A percentile compares a stretch with the other conserved stretches of the same genome.
These are phyloP conservation scores for Termitomyces sp. DNA, from an alignment of 768 basidiomycete species.

Conservation along the genomic window DNA sequence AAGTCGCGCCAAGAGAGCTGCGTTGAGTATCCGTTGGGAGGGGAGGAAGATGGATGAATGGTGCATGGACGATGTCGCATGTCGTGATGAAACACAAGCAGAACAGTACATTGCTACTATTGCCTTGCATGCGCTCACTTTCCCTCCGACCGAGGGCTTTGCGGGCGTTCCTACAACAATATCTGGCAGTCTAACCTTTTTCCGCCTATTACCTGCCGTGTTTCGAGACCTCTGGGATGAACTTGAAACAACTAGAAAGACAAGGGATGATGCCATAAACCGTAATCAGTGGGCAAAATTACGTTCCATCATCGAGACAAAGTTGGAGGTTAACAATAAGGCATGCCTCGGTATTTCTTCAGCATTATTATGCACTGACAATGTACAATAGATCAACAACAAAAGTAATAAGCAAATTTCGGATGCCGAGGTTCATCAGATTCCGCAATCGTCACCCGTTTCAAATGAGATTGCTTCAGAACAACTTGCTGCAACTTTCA, in stretches of 20 bases:
- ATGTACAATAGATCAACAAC: constrained; percentile 16
- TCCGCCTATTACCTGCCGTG: constrained; percentile 72
- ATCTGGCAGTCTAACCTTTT: constrained; percentile 55
- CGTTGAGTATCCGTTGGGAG: constrained; percentile 71
- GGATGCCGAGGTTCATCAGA: constrained; percentile 9
- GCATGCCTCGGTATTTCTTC: constrained; percentile 21
- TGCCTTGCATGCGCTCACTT: constrained; percentile 76
- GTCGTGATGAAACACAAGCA: constrained; percentile 71
- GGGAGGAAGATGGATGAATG: constrained; percentile 57
- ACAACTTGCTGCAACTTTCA: constrained; percentile 54
- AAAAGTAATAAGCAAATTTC: constrained; percentile 17
- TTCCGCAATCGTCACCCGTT: neutral
- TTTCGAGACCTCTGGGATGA: constrained; percentile 94
- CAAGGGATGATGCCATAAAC: constrained; percentile 58
- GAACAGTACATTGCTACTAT: constrained; percentile 87
- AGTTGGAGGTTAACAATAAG: constrained; percentile 39
- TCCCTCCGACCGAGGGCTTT: constrained; percentile 60
- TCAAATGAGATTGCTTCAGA: constrained; percentile 31
- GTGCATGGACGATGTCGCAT: constrained; percentile 84
- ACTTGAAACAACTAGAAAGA: constrained; percentile 61
- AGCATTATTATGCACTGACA: constrained; percentile 2
- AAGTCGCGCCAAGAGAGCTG: constrained; percentile 73
- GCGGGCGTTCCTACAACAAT: constrained; percentile 36
- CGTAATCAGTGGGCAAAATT: constrained; percentile 68
- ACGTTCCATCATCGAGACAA: constrained; percentile 57